Evolutionary conservation across 768 basidiomycete species (phyloP).

Genomic region (Boletus reticuloceps): DNA sequence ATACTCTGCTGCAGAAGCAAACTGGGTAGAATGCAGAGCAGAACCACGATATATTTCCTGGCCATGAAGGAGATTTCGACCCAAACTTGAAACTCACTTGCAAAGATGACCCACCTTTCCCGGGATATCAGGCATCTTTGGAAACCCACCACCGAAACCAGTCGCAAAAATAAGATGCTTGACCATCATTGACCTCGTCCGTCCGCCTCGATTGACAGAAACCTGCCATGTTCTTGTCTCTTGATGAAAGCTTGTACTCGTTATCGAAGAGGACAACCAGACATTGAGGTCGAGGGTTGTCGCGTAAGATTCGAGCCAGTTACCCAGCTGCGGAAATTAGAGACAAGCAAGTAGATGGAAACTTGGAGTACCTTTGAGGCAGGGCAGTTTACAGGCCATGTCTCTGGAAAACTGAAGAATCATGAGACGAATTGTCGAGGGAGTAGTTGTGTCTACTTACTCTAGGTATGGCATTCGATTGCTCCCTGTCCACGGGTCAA

Average conservation of each 20-base stretch:
- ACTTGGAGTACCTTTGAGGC: constrained; percentile 42
- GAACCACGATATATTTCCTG: constrained; percentile 52
- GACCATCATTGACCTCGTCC: constrained; percentile 33
- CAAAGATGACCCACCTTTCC: constrained; percentile 34
- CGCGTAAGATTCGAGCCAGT: constrained; percentile 64
- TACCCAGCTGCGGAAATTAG: constrained; percentile 42
- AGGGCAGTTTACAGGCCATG: constrained; percentile 51
- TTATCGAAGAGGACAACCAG: constrained; percentile 50
- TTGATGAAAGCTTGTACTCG: constrained; percentile 33
- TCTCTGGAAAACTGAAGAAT: constrained; percentile 45
- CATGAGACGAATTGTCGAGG: not conserved
- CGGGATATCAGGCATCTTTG: constrained; percentile 45
- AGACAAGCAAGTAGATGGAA: not conserved
- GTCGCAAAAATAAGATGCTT: constrained; percentile 58
- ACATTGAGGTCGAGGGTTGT: constrained; percentile 57
- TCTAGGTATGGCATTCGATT: constrained; percentile 56
- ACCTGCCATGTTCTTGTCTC: constrained; percentile 43
- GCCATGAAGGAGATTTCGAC: not conserved
- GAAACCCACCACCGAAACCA: constrained; percentile 47
- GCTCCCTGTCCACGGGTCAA: constrained; percentile 35
- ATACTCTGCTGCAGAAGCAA: constrained; percentile 44
- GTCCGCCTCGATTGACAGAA: constrained; percentile 30
- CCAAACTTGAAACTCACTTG: not conserved
- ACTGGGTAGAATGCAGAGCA: constrained; percentile 51
- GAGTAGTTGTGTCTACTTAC: constrained; percentile 30